phyloP scores from a whole-genome alignment of 75 land plant genomes.

The Selaginella tamariscina region DNA sequence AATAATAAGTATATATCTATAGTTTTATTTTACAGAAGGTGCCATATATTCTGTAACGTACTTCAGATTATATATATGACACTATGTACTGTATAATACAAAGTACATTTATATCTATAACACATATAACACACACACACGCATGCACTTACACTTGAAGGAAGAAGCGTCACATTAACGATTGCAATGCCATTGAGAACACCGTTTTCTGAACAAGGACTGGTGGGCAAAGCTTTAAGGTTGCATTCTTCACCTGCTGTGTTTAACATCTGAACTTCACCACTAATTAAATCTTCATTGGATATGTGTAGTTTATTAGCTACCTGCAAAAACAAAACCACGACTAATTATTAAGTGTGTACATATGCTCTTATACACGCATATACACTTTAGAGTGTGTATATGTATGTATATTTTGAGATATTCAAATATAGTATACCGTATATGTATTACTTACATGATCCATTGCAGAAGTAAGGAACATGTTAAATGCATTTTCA shows the following conservation, averaged over 20 bases:
- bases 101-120: neutral
- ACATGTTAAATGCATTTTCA: neutral
- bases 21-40: too few species aligned
- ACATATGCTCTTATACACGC: too few species aligned
- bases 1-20: too few species aligned
- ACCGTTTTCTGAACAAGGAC: neutral
- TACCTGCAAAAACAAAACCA: conserved; percentile 4
- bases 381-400: too few species aligned
- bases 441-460: conserved; percentile 6
- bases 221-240: neutral
- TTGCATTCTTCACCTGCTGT: neutral
- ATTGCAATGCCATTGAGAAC: neutral
- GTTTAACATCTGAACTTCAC: conserved; percentile 7
- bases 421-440: too few species aligned
- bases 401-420: too few species aligned
- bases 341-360: neutral
- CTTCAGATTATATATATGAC: neutral
- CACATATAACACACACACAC: too few species aligned
- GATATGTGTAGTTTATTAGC: conserved; percentile 2
- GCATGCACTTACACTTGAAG: conserved; percentile 6
- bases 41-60: too few species aligned
- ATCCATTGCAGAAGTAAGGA: neutral
- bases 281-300: conserved; percentile 2
- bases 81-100: neutral
- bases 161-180: neutral